Conservation (phyloP, 805 yeast species). For the Pichia californica region DNA sequence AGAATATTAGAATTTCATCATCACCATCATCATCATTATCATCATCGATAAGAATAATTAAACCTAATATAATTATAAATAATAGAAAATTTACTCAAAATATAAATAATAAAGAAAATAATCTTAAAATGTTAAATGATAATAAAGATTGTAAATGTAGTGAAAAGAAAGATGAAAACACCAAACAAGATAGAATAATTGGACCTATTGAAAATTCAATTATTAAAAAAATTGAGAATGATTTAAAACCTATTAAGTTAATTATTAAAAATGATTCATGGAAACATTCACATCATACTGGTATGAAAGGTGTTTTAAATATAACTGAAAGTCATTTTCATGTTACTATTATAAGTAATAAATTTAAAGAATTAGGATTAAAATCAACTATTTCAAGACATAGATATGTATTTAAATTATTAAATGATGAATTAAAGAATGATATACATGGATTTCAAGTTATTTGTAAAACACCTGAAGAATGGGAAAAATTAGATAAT, state of each 20-base stretch:
- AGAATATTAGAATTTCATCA: too few species aligned
- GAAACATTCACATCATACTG: conserved; percentile 83
- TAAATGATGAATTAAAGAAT: conserved; percentile 66
- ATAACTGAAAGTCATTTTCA: conserved; percentile 77
- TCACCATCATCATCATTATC: too few species aligned
- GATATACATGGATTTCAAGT: conserved; percentile 80
- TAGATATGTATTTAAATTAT: conserved; percentile 58
- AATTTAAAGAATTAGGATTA: conserved; percentile 48
- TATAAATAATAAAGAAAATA: too few species aligned
- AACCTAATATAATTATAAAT: too few species aligned
- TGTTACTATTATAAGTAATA: conserved; percentile 62
- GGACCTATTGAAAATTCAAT: conserved; percentile 47
- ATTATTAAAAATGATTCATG: conserved; percentile 73
- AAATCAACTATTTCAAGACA: conserved; percentile 64
- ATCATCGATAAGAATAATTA: too few species aligned
- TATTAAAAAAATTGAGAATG: conserved; percentile 34
- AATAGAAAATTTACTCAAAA: not conserved
- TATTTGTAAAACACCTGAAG: conserved; percentile 69
- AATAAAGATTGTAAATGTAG: conserved; percentile 10
- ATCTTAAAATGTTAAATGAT: too few species aligned
- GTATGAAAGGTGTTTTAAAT: conserved; percentile 68
- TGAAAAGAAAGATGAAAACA: conserved; percentile 10
- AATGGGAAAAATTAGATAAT: conserved; percentile 28
- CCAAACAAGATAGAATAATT: conserved; percentile 19
- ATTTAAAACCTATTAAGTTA: conserved; percentile 40